Evolutionary conservation across 78 protist genomes (phyloP).

Genomic region (Bodo saltans): DNA sequence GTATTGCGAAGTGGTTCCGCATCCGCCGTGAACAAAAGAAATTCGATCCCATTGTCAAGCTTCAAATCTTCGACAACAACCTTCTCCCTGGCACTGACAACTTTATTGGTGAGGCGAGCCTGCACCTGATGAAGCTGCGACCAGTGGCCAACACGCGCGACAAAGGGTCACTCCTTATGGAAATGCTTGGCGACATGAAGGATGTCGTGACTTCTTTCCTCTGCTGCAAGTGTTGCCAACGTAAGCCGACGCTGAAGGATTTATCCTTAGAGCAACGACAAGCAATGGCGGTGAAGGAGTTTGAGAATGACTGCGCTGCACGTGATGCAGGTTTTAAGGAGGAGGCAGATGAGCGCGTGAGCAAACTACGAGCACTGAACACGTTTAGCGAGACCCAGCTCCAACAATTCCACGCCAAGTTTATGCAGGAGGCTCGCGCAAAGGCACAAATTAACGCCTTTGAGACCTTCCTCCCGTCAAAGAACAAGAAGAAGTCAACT

Average conservation of each 20-base stretch:
- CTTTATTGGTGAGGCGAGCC: not conserved
- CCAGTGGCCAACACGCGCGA: not conserved
- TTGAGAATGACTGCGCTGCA: not conserved
- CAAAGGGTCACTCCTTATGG: not conserved
- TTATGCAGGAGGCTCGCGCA: not conserved
- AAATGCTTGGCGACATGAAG: not conserved
- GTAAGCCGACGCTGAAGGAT: not conserved
- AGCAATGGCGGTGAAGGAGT: not conserved
- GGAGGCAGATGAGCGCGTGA: not conserved
- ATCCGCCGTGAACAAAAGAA: not conserved
- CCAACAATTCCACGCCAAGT: not conserved
- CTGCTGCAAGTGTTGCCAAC: not conserved
- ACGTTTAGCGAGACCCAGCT: not conserved
- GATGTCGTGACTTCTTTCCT: not conserved
- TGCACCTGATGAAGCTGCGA: not conserved
- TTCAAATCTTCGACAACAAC: not conserved
- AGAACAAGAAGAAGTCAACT: not conserved
- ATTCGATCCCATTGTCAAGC: not conserved
- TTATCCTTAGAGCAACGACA: not conserved
- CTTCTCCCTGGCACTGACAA: not conserved
- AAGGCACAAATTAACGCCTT: not conserved
- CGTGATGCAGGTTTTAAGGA: not conserved
- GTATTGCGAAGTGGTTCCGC: not conserved
- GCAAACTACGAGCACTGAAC: not conserved
- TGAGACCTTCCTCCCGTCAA: not conserved